Percentiles rank a stretch among this genome's conserved stretches.
These are phyloP conservation scores for Senna siamea DNA, from an alignment of 306 rosid species.

Conservation along the genomic window DNA sequence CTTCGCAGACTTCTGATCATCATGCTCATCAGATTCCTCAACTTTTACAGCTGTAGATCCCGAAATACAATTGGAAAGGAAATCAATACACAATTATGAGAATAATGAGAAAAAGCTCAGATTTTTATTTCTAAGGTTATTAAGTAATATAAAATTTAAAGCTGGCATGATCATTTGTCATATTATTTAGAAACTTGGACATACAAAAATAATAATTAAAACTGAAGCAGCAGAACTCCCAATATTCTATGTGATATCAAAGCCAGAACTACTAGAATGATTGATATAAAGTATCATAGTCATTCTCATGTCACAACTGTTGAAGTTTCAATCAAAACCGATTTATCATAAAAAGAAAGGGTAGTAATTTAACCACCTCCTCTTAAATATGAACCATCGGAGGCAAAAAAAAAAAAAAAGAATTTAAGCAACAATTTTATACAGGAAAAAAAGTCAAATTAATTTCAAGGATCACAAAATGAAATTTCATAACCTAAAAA, in stretches of 20 bases:
- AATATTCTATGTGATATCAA: conserved; percentile 11
- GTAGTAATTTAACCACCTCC: no score
- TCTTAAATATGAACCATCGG: not conserved
- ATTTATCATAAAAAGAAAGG: not conserved
- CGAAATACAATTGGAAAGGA: conserved; percentile 37
- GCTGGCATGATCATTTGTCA: not conserved
- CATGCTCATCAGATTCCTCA: conserved; percentile 54
- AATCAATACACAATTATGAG: not conserved
- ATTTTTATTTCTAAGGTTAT: not conserved
- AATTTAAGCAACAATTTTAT: conserved; percentile 17
- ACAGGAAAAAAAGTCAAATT: not conserved
- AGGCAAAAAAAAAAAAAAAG: not conserved
- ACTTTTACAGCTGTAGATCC: conserved; percentile 58
- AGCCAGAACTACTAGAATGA: not conserved
- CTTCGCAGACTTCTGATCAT: conserved; percentile 70
- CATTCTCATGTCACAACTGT: conserved; percentile 12
- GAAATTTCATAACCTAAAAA: not conserved
- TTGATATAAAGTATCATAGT: not conserved
- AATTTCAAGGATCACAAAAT: not conserved
- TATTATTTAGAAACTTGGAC: not conserved
- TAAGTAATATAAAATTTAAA: not conserved
- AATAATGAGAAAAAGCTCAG: not conserved
- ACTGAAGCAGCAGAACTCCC: conserved; percentile 11
- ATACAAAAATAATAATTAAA: conserved; percentile 3
- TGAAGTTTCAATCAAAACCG: conserved; percentile 14